Base-by-base conservation (phyloP, 306 rosid species). In the Psophocarpus tetragonolobus region DNA sequence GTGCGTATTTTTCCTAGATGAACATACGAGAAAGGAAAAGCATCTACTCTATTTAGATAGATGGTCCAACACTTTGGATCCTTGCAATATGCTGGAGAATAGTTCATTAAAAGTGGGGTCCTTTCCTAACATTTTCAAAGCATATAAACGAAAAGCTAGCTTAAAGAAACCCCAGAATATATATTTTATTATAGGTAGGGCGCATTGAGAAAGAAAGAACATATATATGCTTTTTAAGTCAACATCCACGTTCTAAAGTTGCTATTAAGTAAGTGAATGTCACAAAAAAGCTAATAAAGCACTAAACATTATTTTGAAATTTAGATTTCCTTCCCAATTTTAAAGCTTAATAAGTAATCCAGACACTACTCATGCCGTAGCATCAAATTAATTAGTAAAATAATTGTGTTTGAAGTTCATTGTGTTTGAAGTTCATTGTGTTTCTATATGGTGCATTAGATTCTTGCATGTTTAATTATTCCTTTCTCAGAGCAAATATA, bases 391-490 rank as follows among this genome's bases (percentile, higher is more conserved):
- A 29, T 68, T 74, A 73, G 76, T 58, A 48, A 58, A 57, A 71
- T 67, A 77, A 66, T 61, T 58, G 82, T 81, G 56, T 80, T 75
- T 79, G 80, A 74, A n/a, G n/a, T n/a, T n/a, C n/a, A n/a, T n/a
- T 78, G 76, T 72, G 17, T 78, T 68, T 71, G 74, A 80, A 80
- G 56, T 81, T 82, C 48, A 67, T 74, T 65, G 41, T 78, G 42
- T 79, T 84, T 77, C 81, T 78, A 77, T 78, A 60, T 45, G 58
- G 61, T 58, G 83, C 84, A 86, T 86, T 86, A 20, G 77, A 82
- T 86, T 88, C 86, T 86, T 81, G 82, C 80, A 82, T 72, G 79
- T 81, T 82, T 81, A 63, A 74, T 82, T 85, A 57, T 73, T 87
- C 39, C 57, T 79, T 79, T 81, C 83, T 76, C 41, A 39, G 71